Conservation (phyloP, 73 alveolate species). For the Stentor coeruleus region DNA sequence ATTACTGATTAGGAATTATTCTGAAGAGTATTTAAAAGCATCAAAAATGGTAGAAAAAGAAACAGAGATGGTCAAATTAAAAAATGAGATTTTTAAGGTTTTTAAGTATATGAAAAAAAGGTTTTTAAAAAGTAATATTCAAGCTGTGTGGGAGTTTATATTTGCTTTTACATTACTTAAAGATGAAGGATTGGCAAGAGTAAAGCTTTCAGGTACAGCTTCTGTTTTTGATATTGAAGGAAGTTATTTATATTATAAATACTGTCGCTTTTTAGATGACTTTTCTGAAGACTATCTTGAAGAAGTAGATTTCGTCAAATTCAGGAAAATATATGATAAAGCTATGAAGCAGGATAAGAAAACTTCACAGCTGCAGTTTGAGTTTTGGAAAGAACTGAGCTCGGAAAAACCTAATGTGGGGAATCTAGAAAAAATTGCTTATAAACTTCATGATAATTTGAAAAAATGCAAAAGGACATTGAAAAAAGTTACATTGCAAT, state of each 20-base stretch:
- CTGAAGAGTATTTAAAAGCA: background rate
- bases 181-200: background rate
- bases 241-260: background rate
- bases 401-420: background rate
- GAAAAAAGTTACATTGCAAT: background rate
- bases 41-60: background rate
- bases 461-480: background rate
- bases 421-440: conserved; percentile 1
- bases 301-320: conserved; percentile 2
- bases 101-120: background rate
- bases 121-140: background rate
- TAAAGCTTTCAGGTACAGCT: background rate
- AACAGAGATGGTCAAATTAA: background rate
- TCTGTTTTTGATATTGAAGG: background rate
- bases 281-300: too few species aligned
- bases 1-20: background rate
- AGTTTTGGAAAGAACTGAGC: conserved; percentile 11
- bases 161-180: background rate
- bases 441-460: background rate
- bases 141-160: background rate
- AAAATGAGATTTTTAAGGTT: background rate
- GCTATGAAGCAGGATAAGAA: conserved; percentile 15
- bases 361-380: background rate
- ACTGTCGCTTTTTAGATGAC: background rate
- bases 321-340: background rate